Base-by-base conservation (phyloP, 148 eudicot genomes). In the Polygonum maritimum region DNA sequence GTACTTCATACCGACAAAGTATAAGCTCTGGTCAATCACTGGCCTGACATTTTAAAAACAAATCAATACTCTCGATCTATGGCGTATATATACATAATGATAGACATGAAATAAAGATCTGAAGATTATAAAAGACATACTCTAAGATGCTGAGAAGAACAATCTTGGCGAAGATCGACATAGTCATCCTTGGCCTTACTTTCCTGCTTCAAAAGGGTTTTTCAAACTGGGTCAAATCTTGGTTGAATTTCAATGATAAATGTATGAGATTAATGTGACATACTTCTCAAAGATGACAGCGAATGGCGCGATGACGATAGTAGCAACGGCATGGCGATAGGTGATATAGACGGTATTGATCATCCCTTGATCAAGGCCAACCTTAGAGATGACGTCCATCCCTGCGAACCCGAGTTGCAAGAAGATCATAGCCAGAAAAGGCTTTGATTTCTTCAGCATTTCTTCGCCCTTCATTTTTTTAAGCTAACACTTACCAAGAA, bases 11-110 rank as follows among this genome's bases (percentile, higher is more conserved):
- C 97, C 97, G 79, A 89, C 16, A 74, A 78, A 85, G 71, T 87
- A 91, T 9, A 94, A 76, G 85, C 90, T 94, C 77, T 88, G 97
- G 69, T 91, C 97, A 58, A 94, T 86, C 18, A 93, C 97, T 45
- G 98, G 97, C 87, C 94, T 91, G 80, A 11, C 39, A 62, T 13
- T 14, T 15, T 36, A 21, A 6, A 44, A 44, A 44, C 11, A 10
- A 10, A 60, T 10, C 26, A 11, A 16, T 5, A 35, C 26, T 8
- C 0, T 22, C 67, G 26, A 5, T 22, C 3, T 60, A 35, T 26
- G 35, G 26, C 26, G 14, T 14, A 0, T 0, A 65, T 14, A 0
- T 0, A 65, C 0, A 65, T 7, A 65, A 44, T 44, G 14, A 39
- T 13, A 13, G 5, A 15, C 41, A 65, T 35, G 3, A 9, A 14